Conservation (phyloP, 805 yeast species). For the Zygoascus flipseniorum region DNA sequence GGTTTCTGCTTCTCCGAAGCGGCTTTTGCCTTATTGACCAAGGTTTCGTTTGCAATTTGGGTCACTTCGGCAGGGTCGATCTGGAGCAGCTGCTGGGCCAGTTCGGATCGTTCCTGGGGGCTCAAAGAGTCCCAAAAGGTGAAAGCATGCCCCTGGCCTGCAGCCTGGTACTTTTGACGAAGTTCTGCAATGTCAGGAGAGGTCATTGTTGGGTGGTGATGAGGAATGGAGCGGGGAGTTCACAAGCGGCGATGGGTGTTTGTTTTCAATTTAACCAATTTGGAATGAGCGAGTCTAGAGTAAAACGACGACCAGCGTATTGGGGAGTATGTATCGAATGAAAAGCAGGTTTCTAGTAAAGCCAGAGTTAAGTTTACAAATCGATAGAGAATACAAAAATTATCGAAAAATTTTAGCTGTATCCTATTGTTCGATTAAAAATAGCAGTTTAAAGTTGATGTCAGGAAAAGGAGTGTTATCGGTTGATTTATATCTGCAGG, state of each 20-base stretch:
- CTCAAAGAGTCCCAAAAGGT: conserved; percentile 28
- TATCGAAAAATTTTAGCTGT: too few species aligned
- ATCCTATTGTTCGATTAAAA: too few species aligned
- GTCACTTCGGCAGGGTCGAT: conserved; percentile 31
- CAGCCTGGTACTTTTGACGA: conserved; percentile 20
- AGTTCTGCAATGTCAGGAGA: conserved; percentile 12
- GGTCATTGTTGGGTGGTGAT: conserved; percentile 10
- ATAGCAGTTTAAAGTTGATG: too few species aligned
- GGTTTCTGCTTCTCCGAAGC: background rate
- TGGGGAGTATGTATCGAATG: background rate
- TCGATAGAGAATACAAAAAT: too few species aligned
- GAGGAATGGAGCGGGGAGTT: background rate
- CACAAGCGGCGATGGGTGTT: background rate
- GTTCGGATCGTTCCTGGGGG: conserved; percentile 17
- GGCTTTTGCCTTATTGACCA: conserved; percentile 5
- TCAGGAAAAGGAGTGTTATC: too few species aligned
- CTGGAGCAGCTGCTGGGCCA: conserved; percentile 27
- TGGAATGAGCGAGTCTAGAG: background rate
- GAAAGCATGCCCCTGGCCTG: conserved; percentile 36
- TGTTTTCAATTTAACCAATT: background rate
- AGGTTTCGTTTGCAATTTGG: conserved; percentile 21
- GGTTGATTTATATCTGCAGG: too few species aligned
- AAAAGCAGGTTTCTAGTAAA: too few species aligned
- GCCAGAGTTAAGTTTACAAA: too few species aligned
- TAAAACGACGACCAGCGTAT: too few species aligned